Evolutionary conservation across 257 asterid species (phyloP).

Genomic region (Solanum bukasovii): DNA sequence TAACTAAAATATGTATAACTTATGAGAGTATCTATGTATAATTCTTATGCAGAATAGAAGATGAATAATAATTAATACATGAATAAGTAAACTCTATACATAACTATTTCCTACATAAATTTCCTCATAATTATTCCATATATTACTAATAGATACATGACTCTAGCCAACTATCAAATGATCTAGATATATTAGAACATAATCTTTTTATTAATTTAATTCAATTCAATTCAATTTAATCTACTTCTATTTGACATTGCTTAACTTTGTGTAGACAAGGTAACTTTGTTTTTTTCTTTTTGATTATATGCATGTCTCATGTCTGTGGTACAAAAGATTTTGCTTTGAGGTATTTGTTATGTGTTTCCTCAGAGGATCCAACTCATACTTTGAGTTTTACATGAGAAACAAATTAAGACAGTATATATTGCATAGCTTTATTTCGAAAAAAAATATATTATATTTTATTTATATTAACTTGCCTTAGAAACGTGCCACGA

Average conservation of each 20-base stretch:
- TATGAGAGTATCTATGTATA: not conserved
- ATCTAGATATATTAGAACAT: no score
- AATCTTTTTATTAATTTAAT: not conserved
- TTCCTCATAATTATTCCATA: no score
- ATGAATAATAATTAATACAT: no score
- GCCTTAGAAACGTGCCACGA: not conserved
- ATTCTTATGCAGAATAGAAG: not conserved
- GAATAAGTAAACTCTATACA: no score
- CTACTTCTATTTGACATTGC: no score
- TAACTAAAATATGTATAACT: no score
- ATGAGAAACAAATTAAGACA: not conserved
- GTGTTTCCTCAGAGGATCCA: not conserved
- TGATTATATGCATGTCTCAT: not conserved
- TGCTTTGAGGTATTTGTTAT: not conserved
- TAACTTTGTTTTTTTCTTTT: not conserved
- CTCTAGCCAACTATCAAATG: fast-evolving
- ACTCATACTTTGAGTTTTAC: not conserved
- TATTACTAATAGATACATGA: no score
- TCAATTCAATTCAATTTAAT: not conserved
- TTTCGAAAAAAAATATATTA: not conserved
- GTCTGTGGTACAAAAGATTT: not conserved
- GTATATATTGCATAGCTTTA: no score
- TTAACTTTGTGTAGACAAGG: not conserved
- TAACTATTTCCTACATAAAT: no score
- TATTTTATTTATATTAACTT: no score